Evolutionary conservation across 2,329 filamentous ascomycete genomes (phyloP), one percentile per base, ranked within the genome.

Genomic region (Dissoconium aciculare): DNA sequence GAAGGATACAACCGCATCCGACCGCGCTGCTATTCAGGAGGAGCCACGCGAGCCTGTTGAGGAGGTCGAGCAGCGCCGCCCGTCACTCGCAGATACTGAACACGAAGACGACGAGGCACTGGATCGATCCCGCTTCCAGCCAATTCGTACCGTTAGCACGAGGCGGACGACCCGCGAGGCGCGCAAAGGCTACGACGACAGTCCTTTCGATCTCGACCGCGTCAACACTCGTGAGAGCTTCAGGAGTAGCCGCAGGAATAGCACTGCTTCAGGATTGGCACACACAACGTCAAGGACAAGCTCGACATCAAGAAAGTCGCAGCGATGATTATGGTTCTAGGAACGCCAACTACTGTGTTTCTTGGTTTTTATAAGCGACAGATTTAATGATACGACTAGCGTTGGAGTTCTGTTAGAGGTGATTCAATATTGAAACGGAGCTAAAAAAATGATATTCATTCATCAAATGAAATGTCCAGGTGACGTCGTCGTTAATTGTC

Each of bases 151-250:
- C 2, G 41, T 35, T 1, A 33, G 26, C 4, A 13, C 4, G 12
- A 3, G 11, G 11, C n/a, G 26, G 5, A 28, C 15, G 5, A 13
- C 10, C 15, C 26, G 4, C 5, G 26, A 27, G 15, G 26, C 26
- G n/a, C 26, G 25, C 26, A 15, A 4, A 6, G 28, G 23, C 16
- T 56, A 62, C 27, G 53, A 58, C n/a, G 35, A 32, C 21, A 63
- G 57, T 38, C 62, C 62, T 4, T 66, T 58, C 38, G 60, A 63
- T 32, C 56, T 66, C 24, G 62, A 66, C 37, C 55, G 60, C 2
- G 55, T 64, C 10, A 53, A 64, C 36, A 66, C 62, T 15, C 45
- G 55, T 33, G 60, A 64, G 32, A 60, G 55, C 35, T 65, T 65
- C 39, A 40, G 33, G 35, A 24, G 11, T 9, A 12, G 15, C 4